Evolutionary conservation across 306 rosid genomes (phyloP), one percentile per base, ranked within the genome.

Genomic region (Prunus fruticosa): DNA sequence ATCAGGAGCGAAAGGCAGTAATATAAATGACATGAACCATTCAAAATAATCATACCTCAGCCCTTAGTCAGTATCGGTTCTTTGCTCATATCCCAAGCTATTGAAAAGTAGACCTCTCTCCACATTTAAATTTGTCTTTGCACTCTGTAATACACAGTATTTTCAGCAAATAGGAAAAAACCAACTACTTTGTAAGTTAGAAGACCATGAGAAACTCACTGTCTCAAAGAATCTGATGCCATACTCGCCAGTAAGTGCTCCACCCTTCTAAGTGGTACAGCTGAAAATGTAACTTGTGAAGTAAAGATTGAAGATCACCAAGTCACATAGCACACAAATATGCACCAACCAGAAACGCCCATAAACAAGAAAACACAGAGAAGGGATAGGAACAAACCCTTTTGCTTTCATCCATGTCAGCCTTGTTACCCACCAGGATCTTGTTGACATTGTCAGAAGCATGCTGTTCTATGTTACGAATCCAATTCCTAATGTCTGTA

Each of bases 381-480:
- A 66, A 16, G 81, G 66, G 43, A 61, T 47, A 53, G 52, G 69
- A 27, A 76, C 91, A 51, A 77, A 93, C 98, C 92, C 98, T 88
- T 88, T 91, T 93, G 91, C 98, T 93, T 84, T 93, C 98, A 82
- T 93, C 98, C 98, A 93, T 93, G 87, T 93, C 98, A 77, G 98
- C 98, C 82, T 93, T 93, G 92, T 93, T 93, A 56, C 97, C 98
- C 71, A 93, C 93, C 41, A 93, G 87, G 81, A 93, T 88, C 91
- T 93, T 93, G 96, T 91, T 93, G 77, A 93, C 98, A 84, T 93
- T 93, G 83, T 93, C 98, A 67, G 98, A 93, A 79, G 98, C 98
- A 86, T 93, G 98, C 67, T 93, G 98, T 82, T 93, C 98, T 76
- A 93, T 93, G 86, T 93, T 93, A 61, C 96, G 97, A 54, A 93